Conservation (phyloP, 2,329 filamentous ascomycete species). For the Bipolaris sorokiniana region DNA sequence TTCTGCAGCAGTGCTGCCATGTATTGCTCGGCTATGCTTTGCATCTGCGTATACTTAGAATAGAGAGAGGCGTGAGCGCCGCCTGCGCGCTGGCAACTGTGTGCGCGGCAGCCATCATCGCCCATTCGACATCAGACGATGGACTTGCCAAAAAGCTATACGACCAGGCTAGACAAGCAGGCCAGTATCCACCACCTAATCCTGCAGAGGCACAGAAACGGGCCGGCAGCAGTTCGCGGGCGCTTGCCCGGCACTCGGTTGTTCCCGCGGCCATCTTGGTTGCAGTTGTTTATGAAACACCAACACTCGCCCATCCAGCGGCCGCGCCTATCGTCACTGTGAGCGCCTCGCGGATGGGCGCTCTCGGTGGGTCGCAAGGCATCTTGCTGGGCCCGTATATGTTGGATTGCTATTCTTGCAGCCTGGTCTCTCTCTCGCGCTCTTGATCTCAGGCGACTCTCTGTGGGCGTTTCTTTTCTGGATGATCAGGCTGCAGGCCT, state of each 20-base stretch:
- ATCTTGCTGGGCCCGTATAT: slow-evolving; percentile 4
- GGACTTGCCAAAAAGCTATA: slow-evolving; percentile 4
- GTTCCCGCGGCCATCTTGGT: slow-evolving; percentile 21
- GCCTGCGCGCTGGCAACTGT: slow-evolving; percentile 6
- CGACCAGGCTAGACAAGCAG: not conserved
- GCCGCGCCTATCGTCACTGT: slow-evolving; percentile 23
- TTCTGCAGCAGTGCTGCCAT: slow-evolving; percentile 7
- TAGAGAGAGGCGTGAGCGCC: slow-evolving; percentile 16
- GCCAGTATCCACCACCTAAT: slow-evolving; percentile 1
- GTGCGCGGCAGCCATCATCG: slow-evolving; percentile 11
- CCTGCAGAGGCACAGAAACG: slow-evolving; percentile 15
- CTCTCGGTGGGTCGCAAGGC: slow-evolving; percentile 8
- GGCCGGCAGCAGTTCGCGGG: slow-evolving; percentile 23
- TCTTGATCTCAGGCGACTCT: not conserved
- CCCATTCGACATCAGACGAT: slow-evolving; percentile 4
- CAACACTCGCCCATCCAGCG: slow-evolving; percentile 19
- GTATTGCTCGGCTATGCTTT: slow-evolving; percentile 18
- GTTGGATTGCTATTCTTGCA: slow-evolving; percentile 10
- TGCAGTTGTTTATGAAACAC: slow-evolving; percentile 22
- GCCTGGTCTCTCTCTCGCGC: not conserved
- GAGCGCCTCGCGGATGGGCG: slow-evolving; percentile 21
- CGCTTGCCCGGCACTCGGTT: slow-evolving; percentile 27
- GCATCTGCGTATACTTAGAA: slow-evolving; percentile 23
- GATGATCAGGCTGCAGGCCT: slow-evolving; percentile 29
- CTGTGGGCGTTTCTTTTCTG: slow-evolving; percentile 13